Conservation (phyloP, 148 eudicot genomes). For the Nepenthes gracilis region DNA sequence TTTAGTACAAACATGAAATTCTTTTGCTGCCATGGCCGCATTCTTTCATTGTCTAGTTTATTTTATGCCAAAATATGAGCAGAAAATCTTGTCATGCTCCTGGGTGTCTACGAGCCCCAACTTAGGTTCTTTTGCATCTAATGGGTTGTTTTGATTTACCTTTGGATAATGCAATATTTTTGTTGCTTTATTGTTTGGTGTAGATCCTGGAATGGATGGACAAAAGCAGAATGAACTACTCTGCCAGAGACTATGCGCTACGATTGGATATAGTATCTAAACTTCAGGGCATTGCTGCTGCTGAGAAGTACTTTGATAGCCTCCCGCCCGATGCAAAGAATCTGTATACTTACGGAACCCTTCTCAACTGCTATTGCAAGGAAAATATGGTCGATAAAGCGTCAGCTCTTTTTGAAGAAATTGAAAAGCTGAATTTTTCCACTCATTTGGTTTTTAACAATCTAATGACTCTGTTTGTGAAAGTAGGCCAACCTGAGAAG, state of each 20-base stretch:
- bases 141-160: too few species aligned
- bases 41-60: too few species aligned
- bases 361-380: constrained; percentile 60
- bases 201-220: constrained; percentile 90
- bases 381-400: constrained; percentile 46
- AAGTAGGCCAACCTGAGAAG: constrained; percentile 50
- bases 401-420: constrained; percentile 37
- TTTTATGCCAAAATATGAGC: too few species aligned
- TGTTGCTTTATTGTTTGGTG: constrained; percentile 1
- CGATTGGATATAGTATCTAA: constrained; percentile 44
- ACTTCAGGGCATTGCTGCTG: constrained; percentile 39
- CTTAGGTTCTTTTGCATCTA: too few species aligned
- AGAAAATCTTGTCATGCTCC: too few species aligned
- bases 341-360: constrained; percentile 36
- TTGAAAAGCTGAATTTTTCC: constrained; percentile 33
- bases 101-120: too few species aligned
- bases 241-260: constrained; percentile 24
- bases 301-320: constrained; percentile 52
- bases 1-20: too few species aligned
- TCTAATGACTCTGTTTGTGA: constrained; percentile 48
- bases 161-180: not conserved
- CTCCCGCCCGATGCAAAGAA: constrained; percentile 29
- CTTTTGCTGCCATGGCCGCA: too few species aligned
- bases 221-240: constrained; percentile 18
- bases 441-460: constrained; percentile 27